Conservation (phyloP, 78 protist genomes). For the Tieghemostelium lacteum region DNA sequence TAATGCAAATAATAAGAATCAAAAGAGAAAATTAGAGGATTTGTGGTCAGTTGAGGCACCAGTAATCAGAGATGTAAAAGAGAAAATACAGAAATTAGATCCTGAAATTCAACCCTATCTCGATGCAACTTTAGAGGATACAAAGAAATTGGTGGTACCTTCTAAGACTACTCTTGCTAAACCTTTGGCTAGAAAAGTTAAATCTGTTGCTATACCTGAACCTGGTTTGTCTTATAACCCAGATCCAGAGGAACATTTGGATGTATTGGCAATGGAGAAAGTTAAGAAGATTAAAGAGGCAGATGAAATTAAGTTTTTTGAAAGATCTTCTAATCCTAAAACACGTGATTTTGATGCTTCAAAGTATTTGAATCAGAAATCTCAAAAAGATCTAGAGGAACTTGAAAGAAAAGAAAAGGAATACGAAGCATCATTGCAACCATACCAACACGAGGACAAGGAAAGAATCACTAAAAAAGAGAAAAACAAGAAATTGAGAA, state of each 20-base stretch:
- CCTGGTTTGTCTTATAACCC: slow-evolving; percentile 72
- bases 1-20: neutral
- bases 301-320: no score
- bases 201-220: slow-evolving; percentile 7
- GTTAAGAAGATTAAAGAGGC: neutral
- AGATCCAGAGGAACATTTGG: slow-evolving; percentile 19
- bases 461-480: slow-evolving; percentile 22
- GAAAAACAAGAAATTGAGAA: slow-evolving; percentile 31
- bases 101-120: neutral
- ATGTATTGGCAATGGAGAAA: neutral
- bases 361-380: neutral
- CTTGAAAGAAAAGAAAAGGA: neutral
- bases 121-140: no score
- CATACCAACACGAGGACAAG: neutral
- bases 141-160: no score
- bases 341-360: neutral
- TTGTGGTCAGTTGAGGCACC: neutral
- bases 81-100: neutral
- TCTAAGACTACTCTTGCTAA: neutral
- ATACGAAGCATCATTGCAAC: neutral
- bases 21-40: neutral
- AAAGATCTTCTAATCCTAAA: neutral
- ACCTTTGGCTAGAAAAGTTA: neutral
- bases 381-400: neutral
- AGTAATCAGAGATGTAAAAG: neutral